These are phyloP conservation scores for bread wheat (Triticum aestivum) DNA, from an alignment of 176 grass and related monocot species.

Conservation along the genomic window IWGSC_CS_RefSeq_v2.1 NC_057808.1:558251685-558252184, in stretches of 20 bases:
- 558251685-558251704: not conserved
- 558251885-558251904: not conserved
- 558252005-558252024: not conserved
- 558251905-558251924: not conserved
- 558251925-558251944: not conserved
- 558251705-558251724: not conserved
- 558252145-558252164: conserved; percentile 33
- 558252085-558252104: conserved; percentile 42
- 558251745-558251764: not conserved
- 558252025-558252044: not conserved
- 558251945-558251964: not conserved
- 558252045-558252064: conserved; percentile 41
- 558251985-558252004: not conserved
- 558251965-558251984: not conserved
- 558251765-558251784: not conserved
- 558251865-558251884: not conserved
- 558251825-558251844: not conserved
- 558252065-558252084: conserved; percentile 46
- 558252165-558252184: conserved; percentile 32
- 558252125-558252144: conserved; percentile 32
- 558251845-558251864: not conserved
- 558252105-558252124: conserved; percentile 35
- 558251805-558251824: not conserved
- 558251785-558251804: not conserved
- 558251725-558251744: conserved; percentile 1